Evolutionary conservation across 495 filamentous ascomycete species (phyloP), one percentile per base, ranked within the genome.

Genomic region (Halenospora varia): DNA sequence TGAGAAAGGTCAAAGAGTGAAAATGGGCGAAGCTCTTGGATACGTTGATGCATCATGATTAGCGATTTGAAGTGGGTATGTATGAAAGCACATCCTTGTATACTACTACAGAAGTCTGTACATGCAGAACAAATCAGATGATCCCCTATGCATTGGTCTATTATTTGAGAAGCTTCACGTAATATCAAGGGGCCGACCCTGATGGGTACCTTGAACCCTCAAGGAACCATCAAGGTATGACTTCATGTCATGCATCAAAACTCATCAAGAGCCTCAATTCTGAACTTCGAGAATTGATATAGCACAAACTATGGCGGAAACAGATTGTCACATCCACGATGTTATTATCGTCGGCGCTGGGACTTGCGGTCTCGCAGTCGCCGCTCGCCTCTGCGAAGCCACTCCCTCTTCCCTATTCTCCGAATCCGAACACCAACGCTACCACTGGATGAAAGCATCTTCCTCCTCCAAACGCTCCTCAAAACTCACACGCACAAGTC

Each of bases 1-100:
- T 47, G 80, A 88, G 65, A 88, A 90, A 67, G 94, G 94, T 8
- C 88, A 96, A 71, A 86, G 80, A 63, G 80, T 98, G 60, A 90
- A 92, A 74, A 83, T 97, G 67, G 94, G 94, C 15, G 76, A 97
- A 71, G 85, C 87, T 11, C 71, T 98, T 63, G 94, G 93, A n/a
- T 71, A 68, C 56, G 72, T 82, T 29, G 70, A 73, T 39, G 63
- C 63, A 25, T 60, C 59, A 46, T 65, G 57, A 65, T 17, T 35
- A 18, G n/a, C 22, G 10, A 13, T 24, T 13, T n/a, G 23, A 9
- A 19, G 8, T 57, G 35, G 25, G 25, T 55, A 41, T 53, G 51
- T 41, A 42, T 20, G 3, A 24, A 11, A n/a, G 20, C n/a, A 25
- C 24, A 29, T 45, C 6, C 42, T 45, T 45, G 42, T 20, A 6